phyloP scores from a whole-genome alignment of 164 flowering plant genomes.

The Stephania cephalantha region DNA sequence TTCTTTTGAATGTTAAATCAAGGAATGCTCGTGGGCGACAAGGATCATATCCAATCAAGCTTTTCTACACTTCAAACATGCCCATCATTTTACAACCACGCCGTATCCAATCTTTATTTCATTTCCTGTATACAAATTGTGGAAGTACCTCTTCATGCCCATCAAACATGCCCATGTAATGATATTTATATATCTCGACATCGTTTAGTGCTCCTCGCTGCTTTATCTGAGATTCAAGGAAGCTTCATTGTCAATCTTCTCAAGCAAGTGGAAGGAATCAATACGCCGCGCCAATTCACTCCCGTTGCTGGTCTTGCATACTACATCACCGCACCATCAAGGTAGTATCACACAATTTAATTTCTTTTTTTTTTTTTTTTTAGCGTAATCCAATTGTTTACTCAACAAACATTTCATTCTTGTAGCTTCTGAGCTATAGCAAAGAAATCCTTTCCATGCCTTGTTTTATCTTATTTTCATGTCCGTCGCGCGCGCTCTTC shows the following conservation, averaged over 20 bases:
- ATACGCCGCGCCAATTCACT: conserved; percentile 7
- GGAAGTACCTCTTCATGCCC: too few species aligned
- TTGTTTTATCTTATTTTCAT: conserved; percentile 60
- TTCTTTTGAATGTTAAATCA: neutral
- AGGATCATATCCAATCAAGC: conserved; percentile 9
- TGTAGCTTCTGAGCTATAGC: conserved; percentile 5
- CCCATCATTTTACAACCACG: conserved; percentile 13
- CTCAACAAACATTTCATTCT: neutral
- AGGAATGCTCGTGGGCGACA: conserved; percentile 7
- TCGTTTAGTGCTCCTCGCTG: neutral
- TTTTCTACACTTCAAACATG: conserved; percentile 12
- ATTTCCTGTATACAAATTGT: conserved; percentile 5
- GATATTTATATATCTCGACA: too few species aligned
- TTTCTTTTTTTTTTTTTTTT: neutral
- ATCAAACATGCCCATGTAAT: too few species aligned
- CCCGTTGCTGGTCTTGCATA: conserved; percentile 16
- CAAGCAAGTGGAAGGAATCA: conserved; percentile 9
- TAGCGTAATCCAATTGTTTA: neutral
- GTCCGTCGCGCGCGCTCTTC: conserved; percentile 67
- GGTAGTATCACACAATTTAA: neutral
- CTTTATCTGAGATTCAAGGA: conserved; percentile 14
- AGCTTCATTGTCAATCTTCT: conserved; percentile 7
- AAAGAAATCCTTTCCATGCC: conserved; percentile 33
- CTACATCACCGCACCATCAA: conserved; percentile 12
- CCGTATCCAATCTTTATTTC: conserved; percentile 11